These are phyloP conservation scores for Amaranthus cruentus DNA, from an alignment of 148 eudicot species.

Conservation along the genomic window DNA sequence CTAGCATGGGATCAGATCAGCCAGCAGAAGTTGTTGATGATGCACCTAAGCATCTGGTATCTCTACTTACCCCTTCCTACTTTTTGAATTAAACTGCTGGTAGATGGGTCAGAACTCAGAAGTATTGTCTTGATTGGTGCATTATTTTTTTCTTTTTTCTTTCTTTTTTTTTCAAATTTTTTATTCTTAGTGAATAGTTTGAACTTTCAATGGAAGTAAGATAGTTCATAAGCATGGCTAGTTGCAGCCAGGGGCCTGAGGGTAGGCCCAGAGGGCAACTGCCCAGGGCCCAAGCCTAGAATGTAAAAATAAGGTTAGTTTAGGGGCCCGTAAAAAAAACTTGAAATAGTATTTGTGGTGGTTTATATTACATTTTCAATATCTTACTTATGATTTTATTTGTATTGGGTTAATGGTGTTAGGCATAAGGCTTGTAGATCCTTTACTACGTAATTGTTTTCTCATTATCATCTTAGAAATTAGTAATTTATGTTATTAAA, in stretches of 20 bases:
- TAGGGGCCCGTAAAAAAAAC: no score
- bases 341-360: no score
- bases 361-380: no score
- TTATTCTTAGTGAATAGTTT: background rate
- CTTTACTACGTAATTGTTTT: no score
- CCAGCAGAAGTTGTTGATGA: slow-evolving; percentile 96
- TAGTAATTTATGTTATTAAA: no score
- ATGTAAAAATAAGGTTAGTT: no score
- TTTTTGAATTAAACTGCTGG: background rate
- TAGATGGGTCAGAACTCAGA: background rate
- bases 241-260: background rate
- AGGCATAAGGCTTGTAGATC: no score
- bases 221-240: background rate
- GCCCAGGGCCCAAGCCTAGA: background rate
- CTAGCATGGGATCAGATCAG: slow-evolving; percentile 87
- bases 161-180: background rate
- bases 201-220: background rate
- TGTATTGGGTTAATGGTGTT: no score
- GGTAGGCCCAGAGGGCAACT: background rate
- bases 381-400: no score
- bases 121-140: no score
- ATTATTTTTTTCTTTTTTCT: no score
- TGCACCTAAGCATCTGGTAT: slow-evolving; percentile 85
- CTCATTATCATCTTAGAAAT: no score
- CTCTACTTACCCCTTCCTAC: background rate